Evolutionary conservation across 352 stramenopile genomes (phyloP), one percentile per base, ranked within the genome.

Genomic region (Pythium utonaiense): DNA sequence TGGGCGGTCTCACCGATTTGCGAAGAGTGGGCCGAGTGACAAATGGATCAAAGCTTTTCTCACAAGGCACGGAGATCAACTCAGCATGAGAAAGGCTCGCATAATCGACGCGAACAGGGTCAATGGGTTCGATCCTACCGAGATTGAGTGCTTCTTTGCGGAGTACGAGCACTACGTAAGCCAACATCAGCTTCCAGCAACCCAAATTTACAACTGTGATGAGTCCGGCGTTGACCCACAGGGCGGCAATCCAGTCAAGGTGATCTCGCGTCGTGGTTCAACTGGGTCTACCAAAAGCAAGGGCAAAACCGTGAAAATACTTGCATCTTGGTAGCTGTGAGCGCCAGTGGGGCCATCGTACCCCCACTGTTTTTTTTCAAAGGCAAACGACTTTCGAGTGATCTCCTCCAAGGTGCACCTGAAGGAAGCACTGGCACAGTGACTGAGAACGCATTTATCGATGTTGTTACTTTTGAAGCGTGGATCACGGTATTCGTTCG

Each of bases 381-480:
- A 17, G 44, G 44, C 22, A 33, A 34, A 9, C 22, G 44, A 9
- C n/a, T 52, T 34, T n/a, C 44, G n/a, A 34, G 21, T 33, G 24
- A 52, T 25, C 25, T 52, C 6, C 25, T 52, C 8, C 10, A 12
- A 22, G 44, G 14, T 25, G 44, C 44, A 49, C 53, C 34, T 33
- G 16, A 31, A 5, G 53, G 33, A 8, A 60, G 34, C 22, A 21
- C 7, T 16, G 53, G 13, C 2, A 50, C 55, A 6, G 55, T n/a
- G 6, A 54, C 42, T 3, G 55, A 62, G 9, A 54, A 54, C 19
- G 55, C 40, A 53, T 62, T 62, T 30, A 54, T 54, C 22, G 55
- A 62, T 42, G 31, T 22, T 8, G 40, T n/a, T 4, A 47, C 34
- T 16, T 62, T 62, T 25, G 38, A 53, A 13, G 6, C 10, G 24